Conservation (phyloP, 2,329 filamentous ascomycete genomes). For the Boeremia exigua region DNA sequence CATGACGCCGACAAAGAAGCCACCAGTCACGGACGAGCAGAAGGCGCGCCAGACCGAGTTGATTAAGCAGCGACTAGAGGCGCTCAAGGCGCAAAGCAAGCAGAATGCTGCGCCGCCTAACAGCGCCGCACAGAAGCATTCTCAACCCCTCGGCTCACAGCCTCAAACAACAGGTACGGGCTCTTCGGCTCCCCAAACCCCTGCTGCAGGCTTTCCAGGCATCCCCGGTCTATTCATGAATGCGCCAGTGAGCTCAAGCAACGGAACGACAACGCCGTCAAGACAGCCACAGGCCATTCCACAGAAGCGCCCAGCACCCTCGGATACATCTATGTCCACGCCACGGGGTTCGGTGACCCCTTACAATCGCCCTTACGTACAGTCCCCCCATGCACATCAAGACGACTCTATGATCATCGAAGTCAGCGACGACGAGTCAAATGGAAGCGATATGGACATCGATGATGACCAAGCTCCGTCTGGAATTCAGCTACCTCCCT, state of each 20-base stretch:
- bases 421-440: conserved; percentile 76
- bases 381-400: conserved; percentile 55
- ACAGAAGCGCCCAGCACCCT: conserved; percentile 68
- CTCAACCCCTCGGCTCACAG: not conserved
- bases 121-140: conserved; percentile 9
- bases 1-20: conserved; percentile 21
- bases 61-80: conserved; percentile 79
- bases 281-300: conserved; percentile 17
- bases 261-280: conserved; percentile 10
- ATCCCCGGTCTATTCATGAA: conserved; percentile 63
- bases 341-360: conserved; percentile 33
- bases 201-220: conserved; percentile 38
- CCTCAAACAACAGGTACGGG: conserved; percentile 6
- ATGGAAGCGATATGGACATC: conserved; percentile 70
- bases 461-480: conserved; percentile 58
- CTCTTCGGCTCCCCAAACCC: conserved; percentile 12
- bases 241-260: conserved; percentile 17
- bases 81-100: conserved; percentile 47
- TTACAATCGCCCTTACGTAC: conserved; percentile 68
- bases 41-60: conserved; percentile 74
- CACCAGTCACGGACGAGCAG: conserved; percentile 44
- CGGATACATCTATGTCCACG: conserved; percentile 67
- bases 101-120: conserved; percentile 16
- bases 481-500: conserved; percentile 17
- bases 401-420: conserved; percentile 78